Conservation (phyloP, 139 green algal species). For the Nannochloris sp. region DNA sequence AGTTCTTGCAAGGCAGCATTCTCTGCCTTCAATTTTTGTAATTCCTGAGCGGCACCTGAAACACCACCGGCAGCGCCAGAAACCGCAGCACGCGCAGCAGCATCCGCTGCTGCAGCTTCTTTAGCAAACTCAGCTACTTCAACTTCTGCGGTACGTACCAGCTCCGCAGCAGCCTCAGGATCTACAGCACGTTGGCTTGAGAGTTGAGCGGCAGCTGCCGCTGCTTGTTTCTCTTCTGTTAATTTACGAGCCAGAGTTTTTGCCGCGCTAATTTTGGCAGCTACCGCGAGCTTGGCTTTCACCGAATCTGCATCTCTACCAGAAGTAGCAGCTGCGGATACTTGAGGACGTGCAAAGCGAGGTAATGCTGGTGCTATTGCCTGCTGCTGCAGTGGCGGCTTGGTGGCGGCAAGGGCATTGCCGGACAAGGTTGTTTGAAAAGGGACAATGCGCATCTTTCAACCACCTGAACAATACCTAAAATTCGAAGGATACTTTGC, state of each 20-base stretch:
- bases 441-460: too few relatives aligned
- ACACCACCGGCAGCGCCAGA: slow-evolving; percentile 4
- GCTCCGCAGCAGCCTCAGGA: slow-evolving; percentile 14
- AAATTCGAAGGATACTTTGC: not conserved
- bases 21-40: slow-evolving; percentile 50
- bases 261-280: slow-evolving; percentile 52
- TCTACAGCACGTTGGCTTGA: slow-evolving; percentile 12
- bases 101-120: slow-evolving; percentile 35
- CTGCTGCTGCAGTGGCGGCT: not conserved
- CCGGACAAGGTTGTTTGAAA: not conserved
- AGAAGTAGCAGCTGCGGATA: not conserved
- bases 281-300: slow-evolving; percentile 23
- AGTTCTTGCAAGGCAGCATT: slow-evolving; percentile 64
- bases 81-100: slow-evolving; percentile 29
- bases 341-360: too few relatives aligned
- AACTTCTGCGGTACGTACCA: slow-evolving; percentile 16
- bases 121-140: slow-evolving; percentile 31
- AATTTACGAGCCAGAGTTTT: slow-evolving; percentile 65
- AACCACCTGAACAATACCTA: too few relatives aligned
- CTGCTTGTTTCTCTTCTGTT: slow-evolving; percentile 71
- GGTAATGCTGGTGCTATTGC: too few relatives aligned
- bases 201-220: slow-evolving; percentile 33
- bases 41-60: slow-evolving; percentile 15
- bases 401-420: not conserved
- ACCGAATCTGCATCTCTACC: not conserved